Percentiles rank a stretch among this genome's conserved stretches.
Evolutionary conservation across 164 flowering plant species (phyloP).

Genomic region (Malania oleifera): DNA sequence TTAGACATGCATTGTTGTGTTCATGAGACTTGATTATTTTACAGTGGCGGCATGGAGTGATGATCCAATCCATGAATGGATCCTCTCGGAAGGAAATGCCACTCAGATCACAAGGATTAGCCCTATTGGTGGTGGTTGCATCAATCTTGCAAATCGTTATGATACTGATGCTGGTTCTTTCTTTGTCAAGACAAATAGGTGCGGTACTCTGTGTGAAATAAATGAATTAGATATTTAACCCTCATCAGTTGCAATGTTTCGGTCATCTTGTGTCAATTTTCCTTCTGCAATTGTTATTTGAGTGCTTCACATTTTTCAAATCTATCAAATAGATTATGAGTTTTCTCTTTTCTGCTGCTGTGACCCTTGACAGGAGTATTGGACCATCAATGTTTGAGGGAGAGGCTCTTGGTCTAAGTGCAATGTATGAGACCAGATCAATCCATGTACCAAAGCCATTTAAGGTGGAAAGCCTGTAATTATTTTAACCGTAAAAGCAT

Average conservation of each 20-base stretch:
- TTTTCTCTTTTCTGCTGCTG: constrained; percentile 2
- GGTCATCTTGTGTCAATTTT: background rate
- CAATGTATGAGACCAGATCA: constrained; percentile 45
- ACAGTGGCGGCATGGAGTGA: constrained; percentile 66
- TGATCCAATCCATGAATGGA: constrained; percentile 90
- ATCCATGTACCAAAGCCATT: constrained; percentile 1
- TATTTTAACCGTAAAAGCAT: background rate
- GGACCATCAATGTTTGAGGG: constrained; percentile 95
- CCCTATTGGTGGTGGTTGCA: no score
- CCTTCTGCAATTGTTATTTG: background rate
- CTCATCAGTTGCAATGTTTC: no score
- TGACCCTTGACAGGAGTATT: constrained; percentile 49
- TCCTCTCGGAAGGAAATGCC: constrained; percentile 84
- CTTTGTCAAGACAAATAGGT: constrained; percentile 94
- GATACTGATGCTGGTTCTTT: constrained; percentile 92
- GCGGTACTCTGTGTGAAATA: background rate
- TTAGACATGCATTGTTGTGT: no score
- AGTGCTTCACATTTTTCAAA: background rate
- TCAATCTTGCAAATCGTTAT: no score
- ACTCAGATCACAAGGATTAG: constrained; percentile 64
- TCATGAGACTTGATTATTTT: background rate
- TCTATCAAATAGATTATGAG: background rate
- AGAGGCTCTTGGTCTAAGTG: constrained; percentile 85
- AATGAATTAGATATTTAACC: no score
- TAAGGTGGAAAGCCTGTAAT: no score